A percentile compares a stretch with the other conserved stretches of the same genome.
Evolutionary conservation across 2,329 filamentous ascomycete species (phyloP).

Genomic region (Fonsecaea multimorphosa): DNA sequence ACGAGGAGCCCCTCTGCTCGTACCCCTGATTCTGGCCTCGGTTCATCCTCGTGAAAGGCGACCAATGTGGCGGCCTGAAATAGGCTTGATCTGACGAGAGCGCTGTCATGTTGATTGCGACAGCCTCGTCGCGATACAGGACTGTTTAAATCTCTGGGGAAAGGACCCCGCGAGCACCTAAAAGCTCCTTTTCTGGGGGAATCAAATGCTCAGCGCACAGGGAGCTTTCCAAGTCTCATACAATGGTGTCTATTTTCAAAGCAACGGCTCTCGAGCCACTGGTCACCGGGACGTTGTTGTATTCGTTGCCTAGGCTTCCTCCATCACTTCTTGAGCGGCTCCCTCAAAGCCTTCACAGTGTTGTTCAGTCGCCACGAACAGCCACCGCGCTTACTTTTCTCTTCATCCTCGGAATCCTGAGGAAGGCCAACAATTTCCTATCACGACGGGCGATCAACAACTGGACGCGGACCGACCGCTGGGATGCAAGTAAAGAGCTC

Average conservation of each 20-base stretch:
- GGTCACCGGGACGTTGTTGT: background rate
- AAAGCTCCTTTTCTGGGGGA: background rate
- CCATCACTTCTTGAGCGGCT: constrained; percentile 2
- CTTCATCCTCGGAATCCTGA: constrained; percentile 6
- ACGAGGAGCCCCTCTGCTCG: background rate
- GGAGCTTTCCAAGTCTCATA: background rate
- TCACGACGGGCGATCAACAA: constrained; percentile 14
- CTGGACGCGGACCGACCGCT: constrained; percentile 1
- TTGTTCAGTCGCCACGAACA: constrained; percentile 3
- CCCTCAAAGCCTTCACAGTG: background rate
- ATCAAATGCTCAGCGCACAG: background rate
- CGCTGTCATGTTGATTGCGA: background rate
- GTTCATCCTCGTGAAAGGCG: background rate
- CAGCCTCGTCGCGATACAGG: background rate
- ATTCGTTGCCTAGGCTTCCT: background rate
- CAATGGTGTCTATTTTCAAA: background rate
- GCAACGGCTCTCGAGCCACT: background rate
- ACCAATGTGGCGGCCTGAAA: background rate
- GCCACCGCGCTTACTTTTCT: background rate
- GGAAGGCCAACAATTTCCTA: background rate
- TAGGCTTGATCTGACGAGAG: background rate
- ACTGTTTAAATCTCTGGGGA: background rate
- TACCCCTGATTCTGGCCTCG: background rate
- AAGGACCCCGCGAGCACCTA: background rate
- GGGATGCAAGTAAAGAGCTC: constrained; percentile 5